A percentile compares a stretch with the other conserved stretches of the same genome.
Evolutionary conservation across 2,329 filamentous ascomycete genomes (phyloP).

Genomic region (Verticillium isaacii): DNA sequence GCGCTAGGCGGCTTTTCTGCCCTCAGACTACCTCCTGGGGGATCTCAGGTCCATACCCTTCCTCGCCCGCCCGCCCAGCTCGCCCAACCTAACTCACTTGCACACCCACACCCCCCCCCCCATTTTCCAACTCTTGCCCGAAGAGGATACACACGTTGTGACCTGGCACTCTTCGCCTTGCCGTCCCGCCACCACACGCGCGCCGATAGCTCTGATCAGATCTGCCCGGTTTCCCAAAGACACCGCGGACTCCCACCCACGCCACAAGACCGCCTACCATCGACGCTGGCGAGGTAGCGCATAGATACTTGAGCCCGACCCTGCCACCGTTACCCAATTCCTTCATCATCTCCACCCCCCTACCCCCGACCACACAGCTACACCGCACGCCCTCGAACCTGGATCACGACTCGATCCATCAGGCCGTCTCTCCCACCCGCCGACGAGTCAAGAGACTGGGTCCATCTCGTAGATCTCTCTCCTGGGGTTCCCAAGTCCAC

Average conservation of each 20-base stretch:
- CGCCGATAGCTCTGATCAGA: constrained; percentile 15
- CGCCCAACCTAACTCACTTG: constrained; percentile 4
- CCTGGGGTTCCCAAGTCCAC: constrained; percentile 13
- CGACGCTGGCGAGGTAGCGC: neutral
- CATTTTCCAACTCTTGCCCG: neutral
- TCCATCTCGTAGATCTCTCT: constrained; percentile 10
- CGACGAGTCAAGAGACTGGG: constrained; percentile 14
- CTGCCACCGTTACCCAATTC: constrained; percentile 9
- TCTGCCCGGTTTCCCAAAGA: constrained; percentile 5
- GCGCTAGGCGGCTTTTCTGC: constrained; percentile 12
- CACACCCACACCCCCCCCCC: neutral
- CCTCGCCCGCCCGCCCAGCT: constrained; percentile 5
- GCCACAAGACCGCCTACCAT: constrained; percentile 6
- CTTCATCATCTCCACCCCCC: constrained; percentile 11
- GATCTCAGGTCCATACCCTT: neutral
- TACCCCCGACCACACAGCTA: constrained; percentile 6
- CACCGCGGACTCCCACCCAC: constrained; percentile 7
- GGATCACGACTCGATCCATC: constrained; percentile 5
- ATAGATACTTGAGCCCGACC: constrained; percentile 2
- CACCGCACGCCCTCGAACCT: constrained; percentile 2
- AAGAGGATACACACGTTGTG: constrained; percentile 11
- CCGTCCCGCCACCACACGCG: constrained; percentile 14
- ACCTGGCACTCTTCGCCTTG: constrained; percentile 9
- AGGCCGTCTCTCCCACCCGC: constrained; percentile 5
- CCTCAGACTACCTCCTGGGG: constrained; percentile 1